Evolutionary conservation across 257 asterid genomes (phyloP), one percentile per base, ranked within the genome.

Genomic region (Salvia hispanica): DNA sequence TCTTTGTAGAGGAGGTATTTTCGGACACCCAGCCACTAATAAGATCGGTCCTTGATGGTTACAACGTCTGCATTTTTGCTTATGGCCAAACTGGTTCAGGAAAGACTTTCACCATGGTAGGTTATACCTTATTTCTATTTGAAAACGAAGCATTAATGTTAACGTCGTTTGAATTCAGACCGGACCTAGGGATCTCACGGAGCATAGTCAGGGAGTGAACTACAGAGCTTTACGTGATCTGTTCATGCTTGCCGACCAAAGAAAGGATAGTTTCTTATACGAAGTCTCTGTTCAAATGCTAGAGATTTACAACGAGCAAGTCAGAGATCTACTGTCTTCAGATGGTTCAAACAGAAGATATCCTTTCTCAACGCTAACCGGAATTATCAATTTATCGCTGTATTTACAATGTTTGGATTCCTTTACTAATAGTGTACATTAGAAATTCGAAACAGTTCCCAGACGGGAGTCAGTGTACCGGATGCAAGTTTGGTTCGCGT

Each of bases 61-160:
- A 81, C 81, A 92, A 92, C 65, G 96, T 92, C 54, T 92, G 98
- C 77, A 92, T 92, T 57, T 92, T 92, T 71, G 96, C 98, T 62
- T 92, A 87, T 47, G 98, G 98, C 7, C 98, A 92, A 81, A 92
- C 98, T 6, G 98, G 98, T 53, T 92, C 98, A 7, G 98, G 98
- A 66, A 92, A 92, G 76, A 92, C 98, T 42, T 86, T 66, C 76
- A 89, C 98, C 51, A 92, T 92, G 98, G 98, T 92, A 70, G 54
- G 79, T 71, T 61, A 18, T 18, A 55, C 40, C 21, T 40, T 13
- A 53, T 65, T 62, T 56, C 43, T 63, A 25, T 66, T 37, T 69
- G 47, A 13, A 64, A 76, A 62, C 46, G 14, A 15, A 64, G 70
- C 44, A 2, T 21, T 34, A 15, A 37, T 55, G 34, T 50, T 52